phyloP scores from a whole-genome alignment of 805 yeast genomes.

The Yamadazyma sp. region DNA sequence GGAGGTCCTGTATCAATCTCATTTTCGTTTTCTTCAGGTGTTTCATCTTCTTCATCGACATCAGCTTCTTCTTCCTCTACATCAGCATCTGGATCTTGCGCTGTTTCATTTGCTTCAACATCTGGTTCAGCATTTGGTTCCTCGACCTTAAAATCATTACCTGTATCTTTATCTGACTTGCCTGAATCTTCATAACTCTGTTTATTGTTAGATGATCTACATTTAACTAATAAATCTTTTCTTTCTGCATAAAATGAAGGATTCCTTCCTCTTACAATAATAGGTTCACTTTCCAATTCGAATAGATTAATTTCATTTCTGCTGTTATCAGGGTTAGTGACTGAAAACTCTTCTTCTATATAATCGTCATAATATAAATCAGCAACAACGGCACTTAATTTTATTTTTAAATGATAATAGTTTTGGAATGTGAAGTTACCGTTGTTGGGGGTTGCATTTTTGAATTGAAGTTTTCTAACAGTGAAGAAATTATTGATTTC shows the following conservation, averaged over 20 bases:
- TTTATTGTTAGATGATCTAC: slow-evolving; percentile 17
- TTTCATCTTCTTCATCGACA: slow-evolving; percentile 9
- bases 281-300: slow-evolving; percentile 40
- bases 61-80: slow-evolving; percentile 5
- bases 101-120: background rate
- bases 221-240: slow-evolving; percentile 44
- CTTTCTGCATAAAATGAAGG: slow-evolving; percentile 58
- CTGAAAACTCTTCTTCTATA: slow-evolving; percentile 27
- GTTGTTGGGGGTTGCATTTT: slow-evolving; percentile 51
- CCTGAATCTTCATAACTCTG: slow-evolving; percentile 16
- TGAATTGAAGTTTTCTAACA: slow-evolving; percentile 45
- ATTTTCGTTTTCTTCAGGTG: slow-evolving; percentile 11
- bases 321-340: slow-evolving; percentile 16
- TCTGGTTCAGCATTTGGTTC: background rate
- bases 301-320: slow-evolving; percentile 28
- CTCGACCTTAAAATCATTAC: slow-evolving; percentile 2
- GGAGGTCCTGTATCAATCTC: slow-evolving; percentile 4
- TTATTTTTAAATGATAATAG: slow-evolving; percentile 39
- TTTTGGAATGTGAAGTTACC: slow-evolving; percentile 46
- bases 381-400: slow-evolving; percentile 35
- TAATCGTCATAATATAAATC: slow-evolving; percentile 37
- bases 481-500: slow-evolving; percentile 29
- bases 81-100: slow-evolving; percentile 3
- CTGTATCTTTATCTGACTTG: background rate
- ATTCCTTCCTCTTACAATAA: slow-evolving; percentile 59